phyloP scores from a whole-genome alignment of 768 basidiomycete species.

The Suillus weaverae region DNA sequence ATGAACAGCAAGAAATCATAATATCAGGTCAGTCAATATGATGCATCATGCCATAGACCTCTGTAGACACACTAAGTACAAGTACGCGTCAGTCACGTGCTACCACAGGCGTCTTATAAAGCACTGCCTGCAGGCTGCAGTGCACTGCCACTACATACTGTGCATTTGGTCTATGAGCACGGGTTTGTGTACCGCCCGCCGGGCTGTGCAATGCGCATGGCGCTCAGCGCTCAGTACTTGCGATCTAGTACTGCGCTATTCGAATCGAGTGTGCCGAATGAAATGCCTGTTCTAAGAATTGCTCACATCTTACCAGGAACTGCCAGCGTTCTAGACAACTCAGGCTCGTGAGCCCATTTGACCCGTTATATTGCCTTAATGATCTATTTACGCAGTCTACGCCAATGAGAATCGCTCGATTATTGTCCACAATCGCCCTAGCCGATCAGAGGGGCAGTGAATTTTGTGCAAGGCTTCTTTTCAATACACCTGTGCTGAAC shows the following conservation, averaged over 20 bases:
- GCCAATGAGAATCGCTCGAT: not conserved
- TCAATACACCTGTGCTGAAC: not conserved
- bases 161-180: not conserved
- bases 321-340: not conserved
- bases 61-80: no score
- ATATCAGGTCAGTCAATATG: not conserved
- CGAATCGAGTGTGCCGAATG: not conserved
- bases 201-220: not conserved
- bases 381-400: not conserved
- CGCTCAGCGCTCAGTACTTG: no score
- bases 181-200: no score
- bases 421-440: not conserved
- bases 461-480: not conserved
- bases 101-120: no score
- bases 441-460: constrained; percentile 3
- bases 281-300: not conserved
- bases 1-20: not conserved
- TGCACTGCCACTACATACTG: not conserved
- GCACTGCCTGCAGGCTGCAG: not conserved
- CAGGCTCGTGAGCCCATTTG: not conserved
- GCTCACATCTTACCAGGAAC: not conserved
- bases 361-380: not conserved
- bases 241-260: not conserved
- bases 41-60: not conserved
- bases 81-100: not conserved